Evolutionary conservation across 169 alveolate genomes (phyloP), one percentile per base, ranked within the genome.

Genomic region (Eimeria zaria): DNA sequence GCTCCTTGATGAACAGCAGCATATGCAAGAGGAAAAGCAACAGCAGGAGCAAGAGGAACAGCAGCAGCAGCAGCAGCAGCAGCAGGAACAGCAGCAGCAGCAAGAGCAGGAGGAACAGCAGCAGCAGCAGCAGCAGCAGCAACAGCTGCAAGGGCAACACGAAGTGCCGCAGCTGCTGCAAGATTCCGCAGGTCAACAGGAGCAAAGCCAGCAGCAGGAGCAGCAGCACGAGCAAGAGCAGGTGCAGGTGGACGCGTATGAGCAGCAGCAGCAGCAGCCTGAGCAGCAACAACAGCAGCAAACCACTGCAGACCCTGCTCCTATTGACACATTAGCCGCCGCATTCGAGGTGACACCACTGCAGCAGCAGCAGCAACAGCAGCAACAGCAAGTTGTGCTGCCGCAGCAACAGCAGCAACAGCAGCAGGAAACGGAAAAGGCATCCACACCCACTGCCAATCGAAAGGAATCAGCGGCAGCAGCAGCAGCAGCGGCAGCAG

Each of bases 181-280:
- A n/a, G n/a, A n/a, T n/a, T n/a, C n/a, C n/a, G n/a, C n/a, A n/a
- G n/a, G n/a, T n/a, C n/a, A n/a, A n/a, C n/a, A 71, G 81, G 81
- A 20, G 46, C 46, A n/a, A 7, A n/a, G 48, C 12, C 51, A 71
- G 24, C 81, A 71, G 81, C 81, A 30, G 81, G 18, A 24, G 81
- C 81, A 71, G 81, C 81, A 4, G 16, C 81, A 71, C 30, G 20
- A 60, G 9, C n/a, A 18, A 18, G n/a, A 60, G 69, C n/a, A n/a
- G n/a, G n/a, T n/a, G n/a, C n/a, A n/a, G n/a, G n/a, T n/a, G n/a
- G n/a, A n/a, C n/a, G n/a, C n/a, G n/a, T n/a, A 60, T 22, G 8
- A 60, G 69, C 69, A 60, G 69, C 69, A 60, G 48, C 81, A 71
- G 81, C 81, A 39, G 46, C 81, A 11, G 81, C 81, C 16, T 16